Evolutionary conservation across 768 basidiomycete genomes (phyloP), one percentile per base, ranked within the genome.

Genomic region (Scleroderma citrinum): DNA sequence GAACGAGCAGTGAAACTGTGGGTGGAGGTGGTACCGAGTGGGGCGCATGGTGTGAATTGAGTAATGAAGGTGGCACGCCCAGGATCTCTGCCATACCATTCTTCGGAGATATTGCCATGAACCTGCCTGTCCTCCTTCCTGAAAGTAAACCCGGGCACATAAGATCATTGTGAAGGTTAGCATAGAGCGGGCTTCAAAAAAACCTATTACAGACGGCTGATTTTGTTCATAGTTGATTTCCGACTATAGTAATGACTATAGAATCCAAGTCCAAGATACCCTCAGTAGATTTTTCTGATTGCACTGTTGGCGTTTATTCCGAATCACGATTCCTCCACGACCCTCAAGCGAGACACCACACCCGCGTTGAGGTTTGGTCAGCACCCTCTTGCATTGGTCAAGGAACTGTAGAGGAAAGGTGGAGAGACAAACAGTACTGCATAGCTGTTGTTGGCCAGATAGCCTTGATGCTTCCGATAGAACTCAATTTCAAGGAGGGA

Each of bases 201-300:
- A 7, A 29, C 26, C 8, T 8, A 29, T 5, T 29, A 8, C 26
- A 29, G 26, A 29, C 32, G 40, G 30, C n/a, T 46, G 39, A 39
- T 46, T 3, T 4, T 23, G 34, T 43, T 7, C 24, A 17, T 24
- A 82, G 80, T 34, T 84, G 82, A 83, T 78, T 68, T 57, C 81
- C 82, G 13, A 86, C 85, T 0, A 70, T 86, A 66, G 71, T 74
- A 0, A 68, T 85, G 50, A 67, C 76, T 1, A 53, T 86, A 20
- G 82, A 85, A 53, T 86, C 83, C 70, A 84, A 82, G 57, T 71
- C 72, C 30, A 77, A 76, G 12, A 71, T 85, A 34, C 79, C 82
- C 12, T 72, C 69, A 4, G 52, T 53, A 21, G 54, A 58, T 10
- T 66, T 77, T 57, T 71, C 82, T 1, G 53, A 60, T 48, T 74